A percentile compares a stretch with the other conserved stretches of the same genome.
These are phyloP conservation scores for Spiraea crenata DNA, from an alignment of 331 rosid species.

Conservation along the genomic window DNA sequence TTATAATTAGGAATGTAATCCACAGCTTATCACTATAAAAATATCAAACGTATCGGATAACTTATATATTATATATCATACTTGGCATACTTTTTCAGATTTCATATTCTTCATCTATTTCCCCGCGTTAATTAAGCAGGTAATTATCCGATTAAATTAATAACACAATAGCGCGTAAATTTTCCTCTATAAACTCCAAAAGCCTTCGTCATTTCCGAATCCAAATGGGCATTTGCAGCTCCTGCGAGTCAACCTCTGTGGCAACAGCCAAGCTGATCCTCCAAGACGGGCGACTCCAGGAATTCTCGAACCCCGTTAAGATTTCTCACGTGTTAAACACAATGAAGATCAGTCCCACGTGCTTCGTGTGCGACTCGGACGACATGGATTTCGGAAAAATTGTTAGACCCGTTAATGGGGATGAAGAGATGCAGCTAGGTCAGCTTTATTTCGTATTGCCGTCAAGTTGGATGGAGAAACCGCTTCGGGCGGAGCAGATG, in stretches of 20 bases:
- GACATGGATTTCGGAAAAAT: constrained; percentile 23
- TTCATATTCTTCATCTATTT: no score
- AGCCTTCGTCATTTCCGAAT: neutral
- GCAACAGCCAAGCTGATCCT: constrained; percentile 25
- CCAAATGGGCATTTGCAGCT: constrained; percentile 28
- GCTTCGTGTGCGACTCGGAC: constrained; percentile 26
- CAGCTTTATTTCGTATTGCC: constrained; percentile 30
- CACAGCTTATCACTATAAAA: no score
- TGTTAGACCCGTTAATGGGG: constrained; percentile 11
- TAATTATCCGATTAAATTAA: neutral
- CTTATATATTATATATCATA: no score
- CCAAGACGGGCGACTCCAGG: constrained; percentile 28
- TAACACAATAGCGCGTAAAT: neutral
- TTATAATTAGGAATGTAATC: no score
- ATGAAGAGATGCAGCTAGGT: constrained; percentile 31
- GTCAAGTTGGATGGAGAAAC: constrained; percentile 14
- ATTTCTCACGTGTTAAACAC: constrained; percentile 16
- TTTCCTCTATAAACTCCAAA: constrained; percentile 6
- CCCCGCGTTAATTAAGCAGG: neutral
- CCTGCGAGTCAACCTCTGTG: neutral
- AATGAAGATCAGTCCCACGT: neutral
- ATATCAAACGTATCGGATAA: no score
- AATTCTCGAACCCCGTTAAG: constrained; percentile 28
- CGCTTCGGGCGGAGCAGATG: constrained; percentile 24
- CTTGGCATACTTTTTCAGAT: no score